Conservation (phyloP, 2,329 filamentous ascomycete species). For the Bipolaris oryzae region DNA sequence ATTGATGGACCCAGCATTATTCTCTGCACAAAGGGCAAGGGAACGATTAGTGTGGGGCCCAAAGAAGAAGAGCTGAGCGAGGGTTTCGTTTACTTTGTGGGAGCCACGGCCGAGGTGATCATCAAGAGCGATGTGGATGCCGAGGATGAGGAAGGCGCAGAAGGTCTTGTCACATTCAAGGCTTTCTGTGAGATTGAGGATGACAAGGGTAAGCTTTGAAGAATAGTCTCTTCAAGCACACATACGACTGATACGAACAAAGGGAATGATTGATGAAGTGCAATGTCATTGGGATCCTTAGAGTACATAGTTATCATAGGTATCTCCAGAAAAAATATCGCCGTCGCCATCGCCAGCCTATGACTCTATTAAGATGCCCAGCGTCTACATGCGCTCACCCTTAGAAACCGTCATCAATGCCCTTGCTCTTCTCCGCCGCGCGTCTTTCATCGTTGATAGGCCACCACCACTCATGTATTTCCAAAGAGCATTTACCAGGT, state of each 20-base stretch:
- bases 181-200: conserved; percentile 81
- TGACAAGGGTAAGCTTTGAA: conserved; percentile 38
- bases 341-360: neutral
- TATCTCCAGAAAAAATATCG: neutral
- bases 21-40: conserved; percentile 84
- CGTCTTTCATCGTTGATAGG: conserved; percentile 57
- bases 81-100: conserved; percentile 67
- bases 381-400: neutral
- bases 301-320: neutral
- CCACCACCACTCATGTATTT: conserved; percentile 65
- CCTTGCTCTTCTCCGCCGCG: conserved; percentile 54
- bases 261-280: neutral
- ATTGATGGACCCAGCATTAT: conserved; percentile 89
- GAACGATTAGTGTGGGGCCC: conserved; percentile 82
- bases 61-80: conserved; percentile 71
- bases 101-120: conserved; percentile 82
- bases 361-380: neutral
- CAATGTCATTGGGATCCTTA: neutral
- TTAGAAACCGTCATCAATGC: conserved; percentile 60
- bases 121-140: conserved; percentile 68
- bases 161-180: conserved; percentile 86
- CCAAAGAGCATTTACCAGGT: conserved; percentile 52
- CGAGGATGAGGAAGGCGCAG: conserved; percentile 42
- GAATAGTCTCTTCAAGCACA: neutral
- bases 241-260: neutral